Evolutionary conservation across 495 filamentous ascomycete species (phyloP).

Genomic region (Pyronema omphalodes): DNA sequence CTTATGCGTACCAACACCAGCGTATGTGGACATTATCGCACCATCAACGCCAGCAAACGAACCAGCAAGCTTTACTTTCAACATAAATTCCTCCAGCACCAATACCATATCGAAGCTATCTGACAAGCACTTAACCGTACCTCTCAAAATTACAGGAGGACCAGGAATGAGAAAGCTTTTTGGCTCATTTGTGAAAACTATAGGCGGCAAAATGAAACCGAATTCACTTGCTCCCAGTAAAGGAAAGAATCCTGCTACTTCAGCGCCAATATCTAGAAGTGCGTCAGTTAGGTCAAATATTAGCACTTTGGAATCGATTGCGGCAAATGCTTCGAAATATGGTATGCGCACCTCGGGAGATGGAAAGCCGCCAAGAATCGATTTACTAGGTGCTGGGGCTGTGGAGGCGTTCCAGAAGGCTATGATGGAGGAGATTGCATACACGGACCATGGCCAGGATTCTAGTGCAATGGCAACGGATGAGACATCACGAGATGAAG

Average conservation of each 20-base stretch:
- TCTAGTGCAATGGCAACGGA: background rate
- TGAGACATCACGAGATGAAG: background rate
- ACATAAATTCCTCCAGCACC: background rate
- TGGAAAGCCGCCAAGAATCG: conserved; percentile 34
- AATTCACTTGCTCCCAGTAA: background rate
- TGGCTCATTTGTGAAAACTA: conserved; percentile 70
- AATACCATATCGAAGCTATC: background rate
- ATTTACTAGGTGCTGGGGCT: conserved; percentile 61
- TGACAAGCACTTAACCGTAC: background rate
- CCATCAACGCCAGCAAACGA: conserved; percentile 36
- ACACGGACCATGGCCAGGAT: background rate
- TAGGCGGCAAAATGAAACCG: conserved; percentile 40
- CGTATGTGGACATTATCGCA: conserved; percentile 54
- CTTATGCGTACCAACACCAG: conserved; percentile 53
- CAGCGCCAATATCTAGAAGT: background rate
- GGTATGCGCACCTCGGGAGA: conserved; percentile 7
- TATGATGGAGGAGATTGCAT: conserved; percentile 21
- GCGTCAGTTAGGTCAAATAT: background rate
- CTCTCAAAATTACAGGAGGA: conserved; percentile 26
- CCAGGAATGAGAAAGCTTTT: conserved; percentile 69
- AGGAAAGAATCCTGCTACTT: background rate
- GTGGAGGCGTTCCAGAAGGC: conserved; percentile 53
- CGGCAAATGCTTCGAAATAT: conserved; percentile 8
- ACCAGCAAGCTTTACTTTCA: conserved; percentile 6
- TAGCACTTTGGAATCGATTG: conserved; percentile 10